phyloP scores from a whole-genome alignment of 257 asterid species.

The Jasminum sambac region DNA sequence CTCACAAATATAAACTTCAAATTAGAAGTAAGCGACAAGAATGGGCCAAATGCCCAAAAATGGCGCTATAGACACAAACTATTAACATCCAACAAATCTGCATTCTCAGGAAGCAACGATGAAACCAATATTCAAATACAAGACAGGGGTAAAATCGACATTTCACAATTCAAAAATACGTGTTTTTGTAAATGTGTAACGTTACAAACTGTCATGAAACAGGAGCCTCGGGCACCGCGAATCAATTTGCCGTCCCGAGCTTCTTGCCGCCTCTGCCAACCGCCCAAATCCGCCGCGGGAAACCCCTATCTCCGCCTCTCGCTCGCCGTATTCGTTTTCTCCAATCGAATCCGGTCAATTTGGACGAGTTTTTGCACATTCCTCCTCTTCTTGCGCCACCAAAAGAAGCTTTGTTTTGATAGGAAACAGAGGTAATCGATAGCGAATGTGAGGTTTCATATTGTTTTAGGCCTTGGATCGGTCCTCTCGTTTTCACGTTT shows the following conservation, averaged over 20 bases:
- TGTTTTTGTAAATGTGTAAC: conserved; percentile 22
- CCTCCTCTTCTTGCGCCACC: not conserved
- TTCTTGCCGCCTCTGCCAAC: conserved; percentile 28
- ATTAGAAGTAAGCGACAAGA: not conserved
- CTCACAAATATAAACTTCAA: not conserved
- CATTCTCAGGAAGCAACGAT: not conserved
- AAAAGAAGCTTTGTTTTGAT: conserved; percentile 9
- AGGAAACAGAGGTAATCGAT: conserved; percentile 14
- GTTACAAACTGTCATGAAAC: conserved; percentile 27
- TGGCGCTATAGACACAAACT: not conserved
- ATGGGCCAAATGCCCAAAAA: not conserved
- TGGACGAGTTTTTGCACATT: conserved; percentile 21
- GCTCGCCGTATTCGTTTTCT: not conserved
- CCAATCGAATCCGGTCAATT: conserved; percentile 11
- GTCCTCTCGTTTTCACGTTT: not conserved
- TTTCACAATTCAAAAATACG: conserved; percentile 8
- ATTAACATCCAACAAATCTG: not conserved
- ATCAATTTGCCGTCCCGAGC: conserved; percentile 25
- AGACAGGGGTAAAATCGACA: conserved; percentile 31
- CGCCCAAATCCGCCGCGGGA: conserved; percentile 26
- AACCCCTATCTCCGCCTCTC: conserved; percentile 25
- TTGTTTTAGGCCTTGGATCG: not conserved
- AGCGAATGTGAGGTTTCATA: not conserved
- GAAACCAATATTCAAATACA: not conserved
- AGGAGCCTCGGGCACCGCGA: conserved; percentile 30